Base-by-base conservation (phyloP, 2,329 filamentous ascomycete species). In the Pseudocercospora crystallina region DNA sequence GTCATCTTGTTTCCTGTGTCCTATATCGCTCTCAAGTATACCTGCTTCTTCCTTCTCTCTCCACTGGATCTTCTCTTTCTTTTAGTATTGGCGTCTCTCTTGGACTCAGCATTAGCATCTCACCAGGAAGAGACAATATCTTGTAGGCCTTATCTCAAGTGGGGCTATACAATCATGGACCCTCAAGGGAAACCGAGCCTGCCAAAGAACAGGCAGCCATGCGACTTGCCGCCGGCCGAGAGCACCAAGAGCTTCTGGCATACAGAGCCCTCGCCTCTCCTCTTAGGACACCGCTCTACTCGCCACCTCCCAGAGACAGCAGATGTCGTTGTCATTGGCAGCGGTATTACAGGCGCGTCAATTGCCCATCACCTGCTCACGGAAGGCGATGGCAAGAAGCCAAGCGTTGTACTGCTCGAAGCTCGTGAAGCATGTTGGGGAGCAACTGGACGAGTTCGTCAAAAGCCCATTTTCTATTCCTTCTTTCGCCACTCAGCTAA, bases 361-460 rank as follows among this genome's bases (percentile, higher is more conserved):
- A 85, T 83, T 0, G 86, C 86, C 3, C 77, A 82, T 56, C 83
- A 81, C 63, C 73, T 44, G 54, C 64, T 53, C 8, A 51, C 53
- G 2, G 47, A 52, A 12, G 69, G 79, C 72, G 56, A 68, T 51
- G 60, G 69, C 32, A 63, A 71, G 34, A 73, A 76, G 5, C 71
- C 77, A 51, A 75, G 71, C n/a, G 79, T 90, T 7, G 75, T 91
- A 5, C 79, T 91, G 74, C 75, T 92, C 5, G 88, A 92, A 70
- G 88, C 88, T 11, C 77, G 88, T 61, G 87, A 91, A 73, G 86
- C 84, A 3, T 91, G 87, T 64, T 90, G 82, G 81, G 88, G 88
- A 13, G 88, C 88, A n/a, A 92, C 87, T 1, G 87, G 88, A n/a
- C 73, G 87, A 64, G 85, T 88, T 64, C 76, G 82, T 76, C 5